Percentiles rank a stretch among this genome's conserved stretches.
Conservation (phyloP, 306 rosid species). For the Datisca glomerata region DNA sequence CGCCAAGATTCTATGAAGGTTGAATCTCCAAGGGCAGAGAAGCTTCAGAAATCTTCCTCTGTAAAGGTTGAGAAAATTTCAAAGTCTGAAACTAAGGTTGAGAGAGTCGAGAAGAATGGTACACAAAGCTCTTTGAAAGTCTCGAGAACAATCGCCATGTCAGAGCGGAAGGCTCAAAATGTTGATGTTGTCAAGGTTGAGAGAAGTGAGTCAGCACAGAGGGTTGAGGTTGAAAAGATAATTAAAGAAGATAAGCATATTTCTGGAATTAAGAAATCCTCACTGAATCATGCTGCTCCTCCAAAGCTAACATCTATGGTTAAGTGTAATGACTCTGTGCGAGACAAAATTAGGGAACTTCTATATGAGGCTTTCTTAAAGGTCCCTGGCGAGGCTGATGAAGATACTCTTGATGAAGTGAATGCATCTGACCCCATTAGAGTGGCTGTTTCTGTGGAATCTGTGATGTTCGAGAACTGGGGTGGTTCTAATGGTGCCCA, state of each 20-base stretch:
- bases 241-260: slow-evolving; percentile 37
- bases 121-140: slow-evolving; percentile 28
- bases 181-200: slow-evolving; percentile 32
- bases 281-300: slow-evolving; percentile 26
- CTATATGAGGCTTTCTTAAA: slow-evolving; percentile 66
- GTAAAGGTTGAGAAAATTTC: slow-evolving; percentile 47
- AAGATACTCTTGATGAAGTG: slow-evolving; percentile 35
- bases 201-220: slow-evolving; percentile 24
- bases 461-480: slow-evolving; percentile 76
- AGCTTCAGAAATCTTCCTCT: slow-evolving; percentile 41
- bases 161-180: slow-evolving; percentile 24
- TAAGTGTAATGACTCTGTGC: slow-evolving; percentile 43
- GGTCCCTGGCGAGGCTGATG: slow-evolving; percentile 63
- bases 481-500: slow-evolving; percentile 85
- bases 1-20: slow-evolving; percentile 26
- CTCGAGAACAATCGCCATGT: slow-evolving; percentile 3
- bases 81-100: slow-evolving; percentile 40
- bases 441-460: slow-evolving; percentile 80
- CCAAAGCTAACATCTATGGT: slow-evolving; percentile 68
- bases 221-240: slow-evolving; percentile 53
- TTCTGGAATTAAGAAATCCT: slow-evolving; percentile 33
- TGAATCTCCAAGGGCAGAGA: slow-evolving; percentile 53
- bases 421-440: slow-evolving; percentile 70
- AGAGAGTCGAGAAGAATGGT: slow-evolving; percentile 41
- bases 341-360: slow-evolving; percentile 77